These are phyloP conservation scores for Lineolata rhizophorae DNA, from an alignment of 495 filamentous ascomycete species.

Conservation along the genomic window DNA sequence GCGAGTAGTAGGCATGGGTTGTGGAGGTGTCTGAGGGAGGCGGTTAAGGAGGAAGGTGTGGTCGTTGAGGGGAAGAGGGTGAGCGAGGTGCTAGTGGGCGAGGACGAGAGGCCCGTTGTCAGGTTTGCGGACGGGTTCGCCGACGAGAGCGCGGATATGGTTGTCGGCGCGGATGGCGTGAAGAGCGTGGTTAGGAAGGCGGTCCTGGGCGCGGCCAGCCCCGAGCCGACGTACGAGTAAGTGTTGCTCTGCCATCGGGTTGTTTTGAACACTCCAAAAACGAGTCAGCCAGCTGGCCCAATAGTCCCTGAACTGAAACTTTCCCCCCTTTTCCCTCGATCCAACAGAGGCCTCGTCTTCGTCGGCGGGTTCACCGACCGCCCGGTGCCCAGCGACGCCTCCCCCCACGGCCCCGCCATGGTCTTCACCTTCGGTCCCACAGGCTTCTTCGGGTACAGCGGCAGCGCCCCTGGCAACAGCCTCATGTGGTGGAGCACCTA, in stretches of 20 bases:
- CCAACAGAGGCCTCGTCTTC: conserved; percentile 26
- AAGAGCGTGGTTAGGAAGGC: conserved; percentile 25
- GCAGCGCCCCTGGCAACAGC: conserved; percentile 1
- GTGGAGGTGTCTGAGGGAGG: conserved; percentile 6
- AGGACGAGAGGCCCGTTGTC: conserved; percentile 6
- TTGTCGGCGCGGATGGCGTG: conserved; percentile 40
- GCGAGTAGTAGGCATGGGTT: conserved; percentile 7
- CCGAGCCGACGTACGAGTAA: conserved; percentile 23
- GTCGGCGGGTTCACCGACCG: conserved; percentile 29
- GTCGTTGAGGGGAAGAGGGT: conserved; percentile 6
- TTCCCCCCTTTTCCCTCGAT: background rate
- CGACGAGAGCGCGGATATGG: conserved; percentile 25
- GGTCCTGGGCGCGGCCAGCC: conserved; percentile 22
- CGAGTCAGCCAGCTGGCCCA: no score
- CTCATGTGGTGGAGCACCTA: conserved; percentile 12
- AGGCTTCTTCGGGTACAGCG: conserved; percentile 35
- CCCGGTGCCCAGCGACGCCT: conserved; percentile 9
- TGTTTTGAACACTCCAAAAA: no score
- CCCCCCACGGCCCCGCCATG: no score
- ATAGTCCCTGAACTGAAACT: no score
- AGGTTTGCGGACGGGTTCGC: conserved; percentile 16
- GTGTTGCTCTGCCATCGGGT: conserved; percentile 5
- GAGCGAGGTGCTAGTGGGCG: conserved; percentile 1
- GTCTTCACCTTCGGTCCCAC: conserved; percentile 28
- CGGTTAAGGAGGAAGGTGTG: conserved; percentile 4